Evolutionary conservation across 495 filamentous ascomycete species (phyloP).

Genomic region (Pseudoneurospora amorphoporcata): DNA sequence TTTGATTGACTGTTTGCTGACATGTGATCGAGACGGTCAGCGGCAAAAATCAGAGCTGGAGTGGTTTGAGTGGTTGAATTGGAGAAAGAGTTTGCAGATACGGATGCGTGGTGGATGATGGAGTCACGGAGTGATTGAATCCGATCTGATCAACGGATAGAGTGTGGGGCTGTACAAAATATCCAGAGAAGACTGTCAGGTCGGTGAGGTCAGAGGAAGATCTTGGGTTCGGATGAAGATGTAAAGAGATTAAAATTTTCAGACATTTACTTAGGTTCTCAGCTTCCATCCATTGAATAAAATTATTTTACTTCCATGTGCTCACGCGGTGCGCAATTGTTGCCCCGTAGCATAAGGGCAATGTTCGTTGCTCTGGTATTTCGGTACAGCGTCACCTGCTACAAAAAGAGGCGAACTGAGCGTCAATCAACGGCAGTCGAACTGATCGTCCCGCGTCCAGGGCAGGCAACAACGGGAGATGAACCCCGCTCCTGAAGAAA

Average conservation of each 20-base stretch:
- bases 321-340: background rate
- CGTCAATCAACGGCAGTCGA: background rate
- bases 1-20: background rate
- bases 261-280: background rate
- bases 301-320: background rate
- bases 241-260: background rate
- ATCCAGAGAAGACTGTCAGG: background rate
- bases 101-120: background rate
- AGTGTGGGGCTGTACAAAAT: background rate
- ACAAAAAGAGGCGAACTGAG: background rate
- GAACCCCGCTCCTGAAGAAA: background rate
- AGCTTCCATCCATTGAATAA: background rate
- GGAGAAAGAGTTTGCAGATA: background rate
- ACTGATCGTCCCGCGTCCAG: background rate
- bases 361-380: background rate
- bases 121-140: background rate
- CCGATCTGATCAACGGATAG: background rate
- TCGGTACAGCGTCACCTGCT: background rate
- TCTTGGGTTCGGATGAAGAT: background rate
- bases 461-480: background rate
- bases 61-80: background rate
- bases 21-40: background rate
- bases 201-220: background rate
- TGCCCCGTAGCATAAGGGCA: background rate
- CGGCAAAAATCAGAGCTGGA: background rate